Base-by-base conservation (phyloP, 495 filamentous ascomycete genomes). In the Aspergillus steynii region DNA sequence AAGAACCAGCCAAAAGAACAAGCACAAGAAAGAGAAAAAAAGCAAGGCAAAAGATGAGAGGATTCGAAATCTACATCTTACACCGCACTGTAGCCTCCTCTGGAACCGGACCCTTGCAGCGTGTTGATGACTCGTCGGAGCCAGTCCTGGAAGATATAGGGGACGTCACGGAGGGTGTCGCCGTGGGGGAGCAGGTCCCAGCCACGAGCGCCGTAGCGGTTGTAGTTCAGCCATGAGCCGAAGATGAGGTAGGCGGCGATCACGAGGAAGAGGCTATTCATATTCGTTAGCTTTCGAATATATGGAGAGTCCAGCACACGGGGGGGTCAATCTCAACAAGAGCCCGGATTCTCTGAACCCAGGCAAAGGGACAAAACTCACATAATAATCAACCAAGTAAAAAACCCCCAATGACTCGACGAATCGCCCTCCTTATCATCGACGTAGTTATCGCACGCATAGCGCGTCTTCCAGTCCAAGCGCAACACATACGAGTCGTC, bases 151-250 rank as follows among this genome's bases (percentile, higher is more conserved):
- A 97, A 75, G 47, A 99, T 79, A 69, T 98, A 99, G 7, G 95
- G 96, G 3, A 97, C 68, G 62, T 99, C 95, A 55, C 93, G 86
- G 67, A 99, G 88, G 12, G 91, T 90, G 72, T 99, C 95, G 58
- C 90, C 87, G 72, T 98, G 96, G 0, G 95, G 95, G 10, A 98
- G 83, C 12, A 98, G 83, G 65, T 98, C 95, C 95, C 93, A 97
- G 58, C 95, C 95, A 26, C 95, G 83, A 49, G 92, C 92, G 29
- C 93, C 93, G 72, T 96, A 96, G 59, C 93, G 91, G 80, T 92
- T 97, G 82, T 98, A 98, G 79, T 98, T 98, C 65, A 98, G 87
- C 95, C 95, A 99, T 27, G 93, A 96, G 68, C 93, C 93, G 68
- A 98, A 98, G 73, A 99, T 97, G 64, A 99, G 87, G 75, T 99